A percentile compares a stretch with the other conserved stretches of the same genome.
These are phyloP conservation scores for Fusarium nodosum DNA, from an alignment of 2,329 filamentous ascomycete genomes.

Conservation along the genomic window DNA sequence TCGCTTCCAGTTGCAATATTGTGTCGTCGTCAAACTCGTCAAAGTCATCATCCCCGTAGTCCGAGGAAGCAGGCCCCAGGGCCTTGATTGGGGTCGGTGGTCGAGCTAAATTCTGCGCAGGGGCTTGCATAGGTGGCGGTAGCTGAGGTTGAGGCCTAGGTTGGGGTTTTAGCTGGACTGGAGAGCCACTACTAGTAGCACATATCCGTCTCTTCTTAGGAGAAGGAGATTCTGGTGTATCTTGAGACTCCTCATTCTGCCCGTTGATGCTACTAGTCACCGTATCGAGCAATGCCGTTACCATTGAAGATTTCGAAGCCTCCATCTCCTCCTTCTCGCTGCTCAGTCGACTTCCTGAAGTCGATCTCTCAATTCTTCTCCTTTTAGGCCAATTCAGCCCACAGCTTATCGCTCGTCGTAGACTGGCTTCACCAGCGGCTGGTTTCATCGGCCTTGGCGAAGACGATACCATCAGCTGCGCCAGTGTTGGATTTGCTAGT, in stretches of 20 bases:
- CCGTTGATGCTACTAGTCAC: conserved; percentile 69
- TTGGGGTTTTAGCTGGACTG: conserved; percentile 37
- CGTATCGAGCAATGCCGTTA: conserved; percentile 75
- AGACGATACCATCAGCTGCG: conserved; percentile 77
- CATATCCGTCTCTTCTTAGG: conserved; percentile 56
- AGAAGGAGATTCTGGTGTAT: conserved; percentile 59
- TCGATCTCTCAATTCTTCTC: conserved; percentile 68
- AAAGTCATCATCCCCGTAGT: conserved; percentile 69
- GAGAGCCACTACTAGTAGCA: conserved; percentile 44
- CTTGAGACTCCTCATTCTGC: conserved; percentile 52
- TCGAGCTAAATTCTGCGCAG: background rate
- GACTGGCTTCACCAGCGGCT: conserved; percentile 53
- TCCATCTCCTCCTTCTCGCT: conserved; percentile 58
- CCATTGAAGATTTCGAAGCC: conserved; percentile 68
- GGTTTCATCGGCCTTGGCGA: conserved; percentile 72
- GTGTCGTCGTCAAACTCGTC: conserved; percentile 74
- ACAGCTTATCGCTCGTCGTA: conserved; percentile 77
- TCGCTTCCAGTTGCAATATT: conserved; percentile 67
- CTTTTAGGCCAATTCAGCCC: conserved; percentile 80
- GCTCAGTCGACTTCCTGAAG: conserved; percentile 53
- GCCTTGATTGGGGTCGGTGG: conserved; percentile 1
- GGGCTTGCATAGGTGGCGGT: conserved; percentile 7
- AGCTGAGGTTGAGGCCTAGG: conserved; percentile 15
- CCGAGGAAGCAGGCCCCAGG: conserved; percentile 53
- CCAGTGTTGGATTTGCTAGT: conserved; percentile 68